Evolutionary conservation across 805 yeast species (phyloP), one percentile per base, ranked within the genome.

Genomic region (Saccharomycopsis sp.): DNA sequence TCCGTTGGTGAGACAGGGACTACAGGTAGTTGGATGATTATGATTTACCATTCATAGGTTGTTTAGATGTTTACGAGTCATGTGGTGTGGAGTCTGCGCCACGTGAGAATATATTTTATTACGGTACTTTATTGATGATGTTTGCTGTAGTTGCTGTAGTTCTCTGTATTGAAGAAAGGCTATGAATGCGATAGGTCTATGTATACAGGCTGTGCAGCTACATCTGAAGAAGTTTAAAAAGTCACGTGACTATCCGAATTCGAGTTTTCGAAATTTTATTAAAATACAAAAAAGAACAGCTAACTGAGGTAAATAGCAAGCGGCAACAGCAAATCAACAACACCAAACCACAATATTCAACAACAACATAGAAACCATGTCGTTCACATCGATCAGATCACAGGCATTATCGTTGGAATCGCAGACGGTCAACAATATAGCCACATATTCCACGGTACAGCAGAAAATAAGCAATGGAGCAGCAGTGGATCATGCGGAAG

Each of bases 1-100:
- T 24, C 63, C 63, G 17, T 20, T 61, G 8, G 63, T 61, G 19
- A 58, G 52, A 47, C 53, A 22, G 12, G 63, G 63, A 2, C 51
- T 34, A 2, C 51, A 17, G 44, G 23, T 35, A 17, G 29, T 24
- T 9, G 35, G 23, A 17, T 44, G 49, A 44, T 3, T 17, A 17
- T 44, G 22, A 17, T 35, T 35, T 14, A 8, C 41, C 14, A 35
- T 35, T 35, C n/a, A n/a, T n/a, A n/a, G n/a, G n/a, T n/a, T n/a
- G n/a, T n/a, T n/a, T n/a, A n/a, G n/a, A n/a, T n/a, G n/a, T n/a
- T n/a, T n/a, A n/a, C n/a, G n/a, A n/a, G n/a, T n/a, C n/a, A n/a
- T n/a, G n/a, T n/a, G n/a, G n/a, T n/a, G n/a, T n/a, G n/a, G n/a
- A n/a, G n/a, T n/a, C n/a, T n/a, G n/a, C 9, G 38, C 38, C 38